Base-by-base conservation (phyloP, 768 basidiomycete species). In the Holtermanniella nyarrowii region DNA sequence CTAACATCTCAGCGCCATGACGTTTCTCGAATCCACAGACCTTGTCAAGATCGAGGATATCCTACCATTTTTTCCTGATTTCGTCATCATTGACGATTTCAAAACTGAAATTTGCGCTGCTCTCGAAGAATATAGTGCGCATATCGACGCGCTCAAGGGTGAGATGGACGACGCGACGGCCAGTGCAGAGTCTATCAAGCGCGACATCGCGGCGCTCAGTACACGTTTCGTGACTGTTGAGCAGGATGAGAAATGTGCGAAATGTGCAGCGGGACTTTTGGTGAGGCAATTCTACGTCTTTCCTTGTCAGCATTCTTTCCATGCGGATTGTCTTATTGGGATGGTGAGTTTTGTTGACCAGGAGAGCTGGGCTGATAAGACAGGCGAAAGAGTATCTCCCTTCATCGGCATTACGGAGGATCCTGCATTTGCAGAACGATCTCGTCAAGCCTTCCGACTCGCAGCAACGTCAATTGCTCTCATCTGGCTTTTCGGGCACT, bases 31-130 rank as follows among this genome's bases (percentile, higher is more conserved):
- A 68, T 84, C 88, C 57, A 93, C 95, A 0, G 83, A 88, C 60
- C 74, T 97, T 27, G 80, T 99, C 66, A 96, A 96, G 73, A 93
- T 99, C 58, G 95, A 99, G 68, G 95, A 99, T 66, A 95, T 99
- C 55, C 75, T 99, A 16, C 95, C 95, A 4, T 99, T 97, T 82
- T 97, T 99, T 82, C 93, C 95, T 1, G 93, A 97, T 73, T 99
- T 99, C 67, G 89, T 93, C 12, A 87, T 96, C 53, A 96, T 99
- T 59, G 95, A 97, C 68, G 95, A 97, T 68, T 97, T 99, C 79
- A 99, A 99, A 71, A 87, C 93, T 61, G 93, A 97, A 73, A 97
- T 97, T 58, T 93, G 91, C 46, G 83, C 84, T 54, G 95, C 95
- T 0, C 74, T 99, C 58, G 93, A 99, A 68, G 86, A 86, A 1